Evolutionary conservation across 306 rosid species (phyloP), one percentile per base, ranked within the genome.

Genomic region (Astragalus membranaceus): DNA sequence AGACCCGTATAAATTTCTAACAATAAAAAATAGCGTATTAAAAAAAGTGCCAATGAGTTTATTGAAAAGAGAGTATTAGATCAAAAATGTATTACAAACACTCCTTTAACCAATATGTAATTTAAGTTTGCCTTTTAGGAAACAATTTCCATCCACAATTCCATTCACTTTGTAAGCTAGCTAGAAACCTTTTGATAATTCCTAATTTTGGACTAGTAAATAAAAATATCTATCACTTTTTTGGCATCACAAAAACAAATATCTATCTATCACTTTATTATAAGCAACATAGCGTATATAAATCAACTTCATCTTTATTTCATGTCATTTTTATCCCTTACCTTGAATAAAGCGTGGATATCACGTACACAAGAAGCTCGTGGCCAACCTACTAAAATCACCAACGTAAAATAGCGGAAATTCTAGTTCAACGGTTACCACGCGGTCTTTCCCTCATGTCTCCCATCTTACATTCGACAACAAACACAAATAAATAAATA

Each of bases 371-470:
- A 39, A 1, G 8, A 39, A 36, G 57, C 30, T 57, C 64, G 83
- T 68, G 55, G 39, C 7, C 37, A 43, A 44, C 64, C 67, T 6
- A 36, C 13, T 54, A 9, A 46, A 41, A 67, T 1, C 48, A 8
- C 7, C 6, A 29, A 62, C 57, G 69, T 64, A 53, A 41, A 58
- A 23, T 35, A 6, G 37, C n/a, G 64, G 47, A 80, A 77, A 15
- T 57, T 64, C 53, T 85, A 58, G 80, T 92, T 85, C 92, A 85
- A 87, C 92, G 90, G 88, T 83, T 78, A 42, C 81, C 36, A 79
- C 81, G 78, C 83, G 81, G 79, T 81, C 76, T 79, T 72, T 81
- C 68, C 7, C 3, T 67, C 73, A 16, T 78, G 76, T 37, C 76
- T 37, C 76, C 57, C 82, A 15, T 47, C 68, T 33, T 65, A 59